A percentile compares a stretch with the other conserved stretches of the same genome.
Evolutionary conservation across 139 green algal species (phyloP).

Genomic region (Chlamydomonas eustigma): DNA sequence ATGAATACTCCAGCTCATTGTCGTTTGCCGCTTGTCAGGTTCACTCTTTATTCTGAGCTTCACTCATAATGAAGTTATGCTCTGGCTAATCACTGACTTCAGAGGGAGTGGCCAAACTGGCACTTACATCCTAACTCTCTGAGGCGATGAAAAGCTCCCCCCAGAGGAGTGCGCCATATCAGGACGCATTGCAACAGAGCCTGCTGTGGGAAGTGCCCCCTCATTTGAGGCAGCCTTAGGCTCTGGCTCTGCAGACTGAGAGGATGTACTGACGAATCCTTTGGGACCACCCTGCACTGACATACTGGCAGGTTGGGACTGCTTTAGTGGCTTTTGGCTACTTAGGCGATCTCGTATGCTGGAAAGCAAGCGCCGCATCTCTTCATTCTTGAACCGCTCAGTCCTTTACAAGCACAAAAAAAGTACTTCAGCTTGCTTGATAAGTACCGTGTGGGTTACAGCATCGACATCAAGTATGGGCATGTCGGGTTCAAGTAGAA

Average conservation of each 20-base stretch:
- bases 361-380: constrained; percentile 25
- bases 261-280: not conserved
- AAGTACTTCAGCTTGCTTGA: not conserved
- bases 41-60: not conserved
- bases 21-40: not conserved
- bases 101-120: too few species aligned
- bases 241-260: not conserved
- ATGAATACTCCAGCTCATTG: too few species aligned
- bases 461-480: not conserved
- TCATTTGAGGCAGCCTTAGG: too few species aligned
- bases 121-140: not conserved
- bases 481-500: not conserved
- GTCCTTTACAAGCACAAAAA: constrained; percentile 7
- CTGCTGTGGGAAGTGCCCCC: not conserved
- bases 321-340: not conserved
- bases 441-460: not conserved
- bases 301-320: too few species aligned
- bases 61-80: not conserved
- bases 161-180: not conserved
- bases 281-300: not conserved
- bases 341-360: constrained; percentile 26
- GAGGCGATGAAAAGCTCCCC: not conserved
- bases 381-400: constrained; percentile 21
- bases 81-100: not conserved
- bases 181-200: not conserved